Evolutionary conservation across 108 stramenopile species (phyloP), one percentile per base, ranked within the genome.

Genomic region (Cyclotella kingstonii): DNA sequence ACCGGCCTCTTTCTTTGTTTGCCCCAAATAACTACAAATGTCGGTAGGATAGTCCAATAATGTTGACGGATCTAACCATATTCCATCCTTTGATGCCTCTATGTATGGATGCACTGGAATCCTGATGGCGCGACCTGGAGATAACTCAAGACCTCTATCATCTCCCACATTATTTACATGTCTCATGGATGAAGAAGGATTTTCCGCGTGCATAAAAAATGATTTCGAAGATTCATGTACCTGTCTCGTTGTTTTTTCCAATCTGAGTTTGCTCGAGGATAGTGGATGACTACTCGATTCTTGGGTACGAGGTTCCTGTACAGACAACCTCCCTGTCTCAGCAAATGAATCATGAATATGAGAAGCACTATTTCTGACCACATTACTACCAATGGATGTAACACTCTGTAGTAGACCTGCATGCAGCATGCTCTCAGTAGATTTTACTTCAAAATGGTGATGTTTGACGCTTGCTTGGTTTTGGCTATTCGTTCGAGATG

Each of bases 81-180:
- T 65, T 58, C 84, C 81, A 52, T 91, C 65, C 25, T 83, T 74
- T 21, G 84, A 81, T 8, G 83, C 70, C 28, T 68, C 69, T 76
- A 88, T 80, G 54, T 91, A 91, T 0, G 86, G 90, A 63, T 91
- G 84, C 8, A 68, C 49, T 34, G 80, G 85, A 73, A 91, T 88
- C 60, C 73, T 78, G 25, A 66, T 41, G 25, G 46, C 31, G 1
- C 34, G 64, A 39, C 70, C 59, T 38, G 67, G 66, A 73, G 43
- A 46, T 21, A 46, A 56, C 29, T 72, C 54, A 2, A 25, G 22
- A 8, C 30, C 53, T n/a, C 42, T 42, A 26, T 25, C 42, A 10
- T 44, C 54, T 22, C 54, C 42, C 38, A 22, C 35, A 12, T 36
- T 21, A 39, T 2, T 42, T 48, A 41, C 47, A 23, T 45, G 59